A percentile compares a stretch with the other conserved stretches of the same genome.
These are phyloP conservation scores for Hawksworthiomyces lignivorus DNA, from an alignment of 2,329 filamentous ascomycete species.

Conservation along the genomic window DNA sequence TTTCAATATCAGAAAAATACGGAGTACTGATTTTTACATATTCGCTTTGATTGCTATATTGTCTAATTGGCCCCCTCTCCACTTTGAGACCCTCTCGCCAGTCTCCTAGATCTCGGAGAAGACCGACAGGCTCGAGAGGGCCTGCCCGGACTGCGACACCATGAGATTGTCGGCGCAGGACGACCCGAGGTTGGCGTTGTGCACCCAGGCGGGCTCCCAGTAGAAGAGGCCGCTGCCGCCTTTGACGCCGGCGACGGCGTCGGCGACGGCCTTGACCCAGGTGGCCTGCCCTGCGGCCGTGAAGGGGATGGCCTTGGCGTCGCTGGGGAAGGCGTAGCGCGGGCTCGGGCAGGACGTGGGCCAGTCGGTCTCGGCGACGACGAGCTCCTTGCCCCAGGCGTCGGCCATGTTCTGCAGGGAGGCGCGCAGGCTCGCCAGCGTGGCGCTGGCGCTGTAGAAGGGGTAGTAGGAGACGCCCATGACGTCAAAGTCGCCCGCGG, in stretches of 20 bases:
- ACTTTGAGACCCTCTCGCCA: too few relatives aligned
- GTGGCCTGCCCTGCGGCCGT: constrained; percentile 53
- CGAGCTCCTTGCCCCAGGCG: constrained; percentile 56
- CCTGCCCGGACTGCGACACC: constrained; percentile 12
- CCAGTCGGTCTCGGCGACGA: constrained; percentile 68
- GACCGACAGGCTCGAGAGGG: constrained; percentile 11
- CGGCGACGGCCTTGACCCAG: constrained; percentile 54
- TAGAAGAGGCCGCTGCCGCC: constrained; percentile 59
- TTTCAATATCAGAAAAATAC: too few relatives aligned
- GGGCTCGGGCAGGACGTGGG: constrained; percentile 55
- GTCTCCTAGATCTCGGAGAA: constrained; percentile 7
- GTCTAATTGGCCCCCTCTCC: too few relatives aligned
- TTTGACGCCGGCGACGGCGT: constrained; percentile 42
- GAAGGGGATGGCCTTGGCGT: constrained; percentile 53
- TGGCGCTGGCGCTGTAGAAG: constrained; percentile 56
- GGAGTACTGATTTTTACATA: too few relatives aligned
- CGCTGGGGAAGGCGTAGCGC: constrained; percentile 49
- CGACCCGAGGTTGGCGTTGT: constrained; percentile 14
- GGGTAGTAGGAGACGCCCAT: constrained; percentile 70
- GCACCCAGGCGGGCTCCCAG: constrained; percentile 45
- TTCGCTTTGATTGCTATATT: too few relatives aligned
- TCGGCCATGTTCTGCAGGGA: constrained; percentile 51
- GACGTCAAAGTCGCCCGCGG: constrained; percentile 54
- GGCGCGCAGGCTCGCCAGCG: constrained; percentile 46
- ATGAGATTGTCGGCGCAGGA: constrained; percentile 14